These are phyloP conservation scores for Talaromyces sp. DNA, from an alignment of 2,329 filamentous ascomycete species.

Conservation along the genomic window DNA sequence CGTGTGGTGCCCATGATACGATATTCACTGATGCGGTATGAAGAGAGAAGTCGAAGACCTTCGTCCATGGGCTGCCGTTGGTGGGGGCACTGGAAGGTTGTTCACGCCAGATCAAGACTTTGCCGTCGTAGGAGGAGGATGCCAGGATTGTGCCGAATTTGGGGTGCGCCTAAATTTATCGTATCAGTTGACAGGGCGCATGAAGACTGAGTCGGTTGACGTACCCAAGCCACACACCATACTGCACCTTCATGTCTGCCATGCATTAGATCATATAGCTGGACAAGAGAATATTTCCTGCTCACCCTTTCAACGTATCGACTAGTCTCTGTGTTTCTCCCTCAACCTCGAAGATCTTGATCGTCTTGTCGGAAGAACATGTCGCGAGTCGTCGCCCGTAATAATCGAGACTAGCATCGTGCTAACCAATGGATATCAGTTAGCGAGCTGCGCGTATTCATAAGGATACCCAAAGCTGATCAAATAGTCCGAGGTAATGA, in stretches of 20 bases:
- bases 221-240: constrained; percentile 90
- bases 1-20: constrained; percentile 95
- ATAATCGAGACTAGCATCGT: constrained; percentile 98
- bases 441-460: background rate
- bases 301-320: constrained; percentile 90
- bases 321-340: constrained; percentile 84
- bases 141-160: constrained; percentile 98
- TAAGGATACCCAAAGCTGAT: background rate
- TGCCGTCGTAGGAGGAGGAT: constrained; percentile 93
- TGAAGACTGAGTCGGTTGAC: constrained; percentile 25
- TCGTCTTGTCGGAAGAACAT: constrained; percentile 95
- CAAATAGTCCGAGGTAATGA: background rate
- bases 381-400: constrained; percentile 95
- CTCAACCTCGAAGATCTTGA: constrained; percentile 99
- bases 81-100: constrained; percentile 51
- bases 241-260: constrained; percentile 90
- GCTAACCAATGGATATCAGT: constrained; percentile 51
- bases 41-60: constrained; percentile 87
- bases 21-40: constrained; percentile 97
- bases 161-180: constrained; percentile 72
- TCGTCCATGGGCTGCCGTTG: constrained; percentile 64
- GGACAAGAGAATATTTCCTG: background rate
- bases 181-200: background rate
- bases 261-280: constrained; percentile 17
- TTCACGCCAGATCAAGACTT: constrained; percentile 98